phyloP scores from a whole-genome alignment of 805 yeast species.

The Grigorovia transvaalensis region DNA sequence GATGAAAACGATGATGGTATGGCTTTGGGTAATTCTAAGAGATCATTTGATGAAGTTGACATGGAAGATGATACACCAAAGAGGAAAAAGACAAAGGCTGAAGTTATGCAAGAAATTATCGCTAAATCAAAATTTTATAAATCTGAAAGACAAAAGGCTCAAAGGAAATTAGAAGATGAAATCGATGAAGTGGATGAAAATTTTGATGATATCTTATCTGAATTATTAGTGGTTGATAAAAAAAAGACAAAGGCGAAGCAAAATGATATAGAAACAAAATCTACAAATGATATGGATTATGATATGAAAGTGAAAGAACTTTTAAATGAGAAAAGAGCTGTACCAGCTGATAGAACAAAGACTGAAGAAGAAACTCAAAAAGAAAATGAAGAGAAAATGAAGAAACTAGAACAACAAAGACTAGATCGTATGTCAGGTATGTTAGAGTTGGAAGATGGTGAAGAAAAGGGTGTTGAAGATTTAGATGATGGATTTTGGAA shows the following conservation, averaged over 20 bases:
- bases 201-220: conserved; percentile 59
- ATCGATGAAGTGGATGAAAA: conserved; percentile 63
- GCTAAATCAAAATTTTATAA: conserved; percentile 74
- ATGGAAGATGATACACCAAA: conserved; percentile 32
- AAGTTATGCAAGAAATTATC: conserved; percentile 76
- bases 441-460: conserved; percentile 34
- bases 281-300: conserved; percentile 39
- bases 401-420: conserved; percentile 58
- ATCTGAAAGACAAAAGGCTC: conserved; percentile 60
- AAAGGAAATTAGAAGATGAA: conserved; percentile 47
- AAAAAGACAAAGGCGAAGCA: conserved; percentile 6
- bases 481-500: conserved; percentile 63
- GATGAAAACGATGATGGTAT: conserved; percentile 29
- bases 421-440: conserved; percentile 64
- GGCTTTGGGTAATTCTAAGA: conserved; percentile 13
- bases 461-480: conserved; percentile 55
- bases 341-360: conserved; percentile 71
- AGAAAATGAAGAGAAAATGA: conserved; percentile 51
- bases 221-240: conserved; percentile 24
- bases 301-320: conserved; percentile 58
- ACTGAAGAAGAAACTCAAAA: conserved; percentile 58
- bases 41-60: conserved; percentile 31
- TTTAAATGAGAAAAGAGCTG: conserved; percentile 63
- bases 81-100: conserved; percentile 69
- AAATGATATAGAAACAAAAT: conserved; percentile 18